Percentiles rank a stretch among this genome's conserved stretches.
These are phyloP conservation scores for Ehretia macrophylla DNA, from an alignment of 257 asterid species.

Conservation along the genomic window DNA sequence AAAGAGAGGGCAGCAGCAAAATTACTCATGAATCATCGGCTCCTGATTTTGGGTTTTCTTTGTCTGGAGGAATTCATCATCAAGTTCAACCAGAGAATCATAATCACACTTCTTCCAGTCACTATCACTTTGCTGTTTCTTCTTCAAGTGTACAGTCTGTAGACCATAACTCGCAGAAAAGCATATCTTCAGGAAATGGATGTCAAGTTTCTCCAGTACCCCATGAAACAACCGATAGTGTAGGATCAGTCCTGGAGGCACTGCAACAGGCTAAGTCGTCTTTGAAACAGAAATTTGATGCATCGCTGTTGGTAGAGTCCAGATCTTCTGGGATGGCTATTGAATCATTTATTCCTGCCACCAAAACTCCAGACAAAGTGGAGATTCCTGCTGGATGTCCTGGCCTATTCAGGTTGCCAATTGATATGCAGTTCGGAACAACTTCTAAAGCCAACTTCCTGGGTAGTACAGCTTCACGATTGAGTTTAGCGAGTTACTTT, in stretches of 20 bases:
- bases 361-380: slow-evolving; percentile 17
- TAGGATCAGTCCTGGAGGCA: slow-evolving; percentile 57
- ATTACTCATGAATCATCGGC: slow-evolving; percentile 27
- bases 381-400: slow-evolving; percentile 46
- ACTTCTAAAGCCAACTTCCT: slow-evolving; percentile 14
- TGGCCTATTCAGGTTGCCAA: slow-evolving; percentile 72
- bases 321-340: slow-evolving; percentile 16
- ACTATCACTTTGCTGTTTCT: slow-evolving; percentile 4
- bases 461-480: slow-evolving; percentile 11
- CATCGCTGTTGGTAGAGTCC: slow-evolving; percentile 12
- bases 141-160: too few relatives aligned
- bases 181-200: slow-evolving; percentile 17
- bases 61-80: slow-evolving; percentile 23
- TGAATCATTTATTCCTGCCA: slow-evolving; percentile 24
- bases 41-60: slow-evolving; percentile 35
- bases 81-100: slow-evolving; percentile 22
- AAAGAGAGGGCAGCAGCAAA: slow-evolving; percentile 15
- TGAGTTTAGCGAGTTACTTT: slow-evolving; percentile 19
- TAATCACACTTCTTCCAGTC: slow-evolving; percentile 11
- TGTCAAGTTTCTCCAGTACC: slow-evolving; percentile 48
- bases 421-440: slow-evolving; percentile 40
- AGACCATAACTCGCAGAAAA: background rate
- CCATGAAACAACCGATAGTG: slow-evolving; percentile 29
- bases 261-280: slow-evolving; percentile 65
- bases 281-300: slow-evolving; percentile 41